Evolutionary conservation across 2,329 filamentous ascomycete species (phyloP), one percentile per base, ranked within the genome.

Genomic region (Diaporthe nobilis): DNA sequence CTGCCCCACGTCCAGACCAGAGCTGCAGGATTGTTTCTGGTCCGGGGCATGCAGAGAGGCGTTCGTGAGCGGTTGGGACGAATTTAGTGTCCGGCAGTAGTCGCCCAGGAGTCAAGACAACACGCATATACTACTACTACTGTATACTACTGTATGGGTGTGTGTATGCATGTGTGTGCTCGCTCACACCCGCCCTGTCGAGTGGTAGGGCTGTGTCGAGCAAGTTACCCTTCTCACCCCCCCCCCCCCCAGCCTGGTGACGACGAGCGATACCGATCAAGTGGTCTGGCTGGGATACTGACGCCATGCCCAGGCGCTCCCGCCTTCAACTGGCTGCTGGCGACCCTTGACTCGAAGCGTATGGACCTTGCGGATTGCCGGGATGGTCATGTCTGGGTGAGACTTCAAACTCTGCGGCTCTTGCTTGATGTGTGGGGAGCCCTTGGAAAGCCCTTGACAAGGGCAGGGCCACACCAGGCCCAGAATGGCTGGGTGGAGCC

Each of bases 301-400:
- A 77, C 61, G 73, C 75, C 75, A 72, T 65, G 72, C 61, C 75
- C 75, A 61, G 72, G 63, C 68, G 57, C 61, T 75, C 25, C 67
- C 51, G 53, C 67, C 63, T 42, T 34, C 67, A 37, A 74, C 39
- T 51, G 25, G 39, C 44, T 49, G 39, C 51, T 20, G 49, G 53
- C n/a, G 58, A 73, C 67, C 73, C 73, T 77, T 60, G 73, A 57
- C 61, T 65, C 71, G 73, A 67, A 71, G 74, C 61, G 53, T 72
- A 72, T 51, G 68, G 61, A 58, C 31, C 61, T 73, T 58, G 65
- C 39, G 68, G 47, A 42, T 42, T 42, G 31, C 75, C 47, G 67
- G 75, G 75, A 74, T 76, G 57, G n/a, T 74, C 75, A 71, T 71
- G 75, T 74, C 65, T 74, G 72, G 75, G 47, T 71, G 75, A 74